Conservation (phyloP, 1,284 basidiomycete species). For the Ustilago vetiveriae region DNA sequence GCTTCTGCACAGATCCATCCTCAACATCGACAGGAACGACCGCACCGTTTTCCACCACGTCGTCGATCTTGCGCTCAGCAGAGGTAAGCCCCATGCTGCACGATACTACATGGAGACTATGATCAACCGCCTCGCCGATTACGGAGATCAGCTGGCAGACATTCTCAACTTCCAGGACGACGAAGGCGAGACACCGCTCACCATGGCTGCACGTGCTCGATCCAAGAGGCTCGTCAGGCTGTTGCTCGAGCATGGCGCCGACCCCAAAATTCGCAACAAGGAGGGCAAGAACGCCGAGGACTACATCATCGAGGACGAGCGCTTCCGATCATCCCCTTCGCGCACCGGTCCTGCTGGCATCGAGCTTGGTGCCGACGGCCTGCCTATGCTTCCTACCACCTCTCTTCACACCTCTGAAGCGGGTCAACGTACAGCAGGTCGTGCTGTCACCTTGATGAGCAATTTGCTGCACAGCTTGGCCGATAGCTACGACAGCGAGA, state of each 20-base stretch:
- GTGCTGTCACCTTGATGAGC: conserved; percentile 78
- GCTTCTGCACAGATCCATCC: conserved; percentile 91
- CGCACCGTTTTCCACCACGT: conserved; percentile 99
- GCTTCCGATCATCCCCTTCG: conserved; percentile 86
- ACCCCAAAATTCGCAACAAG: conserved; percentile 92
- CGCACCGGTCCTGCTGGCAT: conserved; percentile 40
- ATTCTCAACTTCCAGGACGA: conserved; percentile 99
- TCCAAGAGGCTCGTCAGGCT: conserved; percentile 97
- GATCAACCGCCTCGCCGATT: conserved; percentile 86
- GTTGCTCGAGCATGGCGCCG: conserved; percentile 93
- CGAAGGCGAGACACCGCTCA: conserved; percentile 96
- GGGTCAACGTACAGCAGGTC: conserved; percentile 85
- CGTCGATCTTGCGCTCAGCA: conserved; percentile 96
- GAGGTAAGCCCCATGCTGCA: conserved; percentile 96
- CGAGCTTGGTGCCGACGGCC: conserved; percentile 43
- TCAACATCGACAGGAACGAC: conserved; percentile 98
- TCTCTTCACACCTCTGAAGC: conserved; percentile 83
- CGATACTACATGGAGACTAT: conserved; percentile 99
- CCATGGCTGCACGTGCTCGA: conserved; percentile 93
- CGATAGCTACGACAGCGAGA: conserved; percentile 90
- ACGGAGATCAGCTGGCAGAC: conserved; percentile 94
- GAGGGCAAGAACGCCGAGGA: conserved; percentile 98
- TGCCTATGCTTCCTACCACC: conserved; percentile 33
- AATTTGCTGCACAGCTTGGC: conserved; percentile 88
- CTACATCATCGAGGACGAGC: conserved; percentile 97